Base-by-base conservation (phyloP, 805 yeast genomes). In the Priceomyces carsonii region DNA sequence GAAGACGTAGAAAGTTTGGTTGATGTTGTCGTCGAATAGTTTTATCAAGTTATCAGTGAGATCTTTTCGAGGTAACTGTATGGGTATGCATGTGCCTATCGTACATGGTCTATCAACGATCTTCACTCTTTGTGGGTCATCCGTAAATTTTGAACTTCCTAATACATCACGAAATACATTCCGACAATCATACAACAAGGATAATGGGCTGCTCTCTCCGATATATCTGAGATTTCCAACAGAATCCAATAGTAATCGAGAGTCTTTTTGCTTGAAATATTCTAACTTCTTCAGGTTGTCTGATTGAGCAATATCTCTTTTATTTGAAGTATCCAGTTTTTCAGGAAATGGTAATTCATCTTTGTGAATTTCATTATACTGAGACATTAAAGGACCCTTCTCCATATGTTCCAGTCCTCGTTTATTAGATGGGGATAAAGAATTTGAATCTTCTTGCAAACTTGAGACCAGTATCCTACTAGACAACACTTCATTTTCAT, bases 201-300 rank as follows among this genome's bases (percentile, higher is more conserved):
- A 63, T 8, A 66, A 51, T 0, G 71, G 66, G 17, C 69, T 63
- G 19, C 68, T 58, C 36, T 70, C 75, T 6, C 75, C 74, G 32
- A 69, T 41, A 36, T 65, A 68, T 16, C 70, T 43, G 12, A 59
- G 40, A 16, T 57, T 58, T 0, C 72, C 71, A 5, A 56, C 55
- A 6, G 50, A 53, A 38, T 66, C 72, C 41, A 50, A 48, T 9
- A 69, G 36, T 15, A 66, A 41, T 26, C 68, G 50, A 17, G 62
- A 45, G 26, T 42, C 45, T 29, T 43, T 45, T 2, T 55, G 57
- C 26, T 44, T 38, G 22, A 47, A 47, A 37, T 38, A 33, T 39
- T 49, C 33, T 33, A 40, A 28, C n/a, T 23, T 42, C 42, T 15
- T 32, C 29, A 6, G 19, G 14, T 32, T 9, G 6, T 23, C n/a